Percentiles rank a stretch among this genome's conserved stretches.
Evolutionary conservation across 176 grass and related monocot species (phyloP).

Genomic region (Oryza nivara): DNA sequence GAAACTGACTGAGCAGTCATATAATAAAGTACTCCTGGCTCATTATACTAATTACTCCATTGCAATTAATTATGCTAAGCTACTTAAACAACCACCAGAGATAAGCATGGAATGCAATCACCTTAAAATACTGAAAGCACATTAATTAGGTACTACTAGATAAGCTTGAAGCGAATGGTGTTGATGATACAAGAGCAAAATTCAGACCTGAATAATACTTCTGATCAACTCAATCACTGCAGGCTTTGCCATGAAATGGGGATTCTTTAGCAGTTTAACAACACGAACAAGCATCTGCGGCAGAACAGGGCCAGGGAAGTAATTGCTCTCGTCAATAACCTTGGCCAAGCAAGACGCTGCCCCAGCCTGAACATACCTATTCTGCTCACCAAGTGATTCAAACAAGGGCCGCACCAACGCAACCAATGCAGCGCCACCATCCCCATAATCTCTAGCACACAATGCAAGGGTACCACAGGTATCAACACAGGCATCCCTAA

Average conservation of each 20-base stretch:
- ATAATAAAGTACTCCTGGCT: constrained; percentile 16
- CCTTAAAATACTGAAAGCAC: not conserved
- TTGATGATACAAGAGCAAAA: constrained; percentile 18
- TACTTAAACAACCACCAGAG: constrained; percentile 10
- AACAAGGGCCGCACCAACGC: constrained; percentile 77
- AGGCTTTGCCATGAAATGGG: constrained; percentile 96
- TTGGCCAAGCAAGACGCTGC: constrained; percentile 83
- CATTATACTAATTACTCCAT: not conserved
- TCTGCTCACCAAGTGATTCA: constrained; percentile 89
- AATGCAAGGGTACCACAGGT: constrained; percentile 78
- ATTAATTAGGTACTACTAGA: not conserved
- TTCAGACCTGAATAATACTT: constrained; percentile 89
- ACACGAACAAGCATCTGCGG: constrained; percentile 82
- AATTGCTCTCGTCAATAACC: constrained; percentile 81
- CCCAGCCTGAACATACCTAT: constrained; percentile 79
- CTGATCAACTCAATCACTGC: constrained; percentile 89
- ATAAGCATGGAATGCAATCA: not conserved
- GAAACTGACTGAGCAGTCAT: constrained; percentile 20
- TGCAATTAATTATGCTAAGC: constrained; percentile 3
- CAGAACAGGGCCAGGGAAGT: constrained; percentile 69
- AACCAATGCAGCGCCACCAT: constrained; percentile 57
- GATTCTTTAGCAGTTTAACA: constrained; percentile 94
- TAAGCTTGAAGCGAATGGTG: not conserved
- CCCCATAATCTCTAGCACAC: constrained; percentile 51
- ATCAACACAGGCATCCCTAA: constrained; percentile 88